Conservation (phyloP, 2,329 filamentous ascomycete species). For the Xylaria sp. region DNA sequence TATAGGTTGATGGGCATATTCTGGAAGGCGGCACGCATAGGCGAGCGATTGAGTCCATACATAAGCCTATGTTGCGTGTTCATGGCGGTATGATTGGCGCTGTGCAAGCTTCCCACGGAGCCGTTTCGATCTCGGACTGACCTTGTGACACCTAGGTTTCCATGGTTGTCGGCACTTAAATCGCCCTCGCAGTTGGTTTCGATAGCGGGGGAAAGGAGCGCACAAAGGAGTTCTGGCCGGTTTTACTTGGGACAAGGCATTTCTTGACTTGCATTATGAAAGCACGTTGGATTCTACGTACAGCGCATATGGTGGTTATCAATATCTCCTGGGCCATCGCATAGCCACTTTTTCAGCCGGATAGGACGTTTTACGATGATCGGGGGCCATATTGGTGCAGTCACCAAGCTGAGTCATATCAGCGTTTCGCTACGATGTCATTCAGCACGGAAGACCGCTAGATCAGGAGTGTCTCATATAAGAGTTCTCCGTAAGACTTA, state of each 20-base stretch:
- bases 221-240: slow-evolving; percentile 29
- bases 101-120: not conserved
- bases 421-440: not conserved
- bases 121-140: slow-evolving; percentile 16
- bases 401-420: not conserved
- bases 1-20: slow-evolving; percentile 79
- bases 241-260: slow-evolving; percentile 20
- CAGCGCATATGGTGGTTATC: not conserved
- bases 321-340: not conserved
- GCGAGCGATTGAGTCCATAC: slow-evolving; percentile 92
- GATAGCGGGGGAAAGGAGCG: slow-evolving; percentile 9
- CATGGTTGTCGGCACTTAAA: slow-evolving; percentile 40
- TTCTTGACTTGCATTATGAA: slow-evolving; percentile 1
- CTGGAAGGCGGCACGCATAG: slow-evolving; percentile 94
- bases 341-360: not conserved
- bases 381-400: not conserved
- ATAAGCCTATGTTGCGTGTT: slow-evolving; percentile 90
- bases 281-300: not conserved
- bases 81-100: slow-evolving; percentile 76
- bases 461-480: slow-evolving; percentile 9
- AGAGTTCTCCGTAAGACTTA: slow-evolving; percentile 3
- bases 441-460: not conserved
- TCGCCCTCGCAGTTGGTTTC: slow-evolving; percentile 10
- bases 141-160: slow-evolving; percentile 32
- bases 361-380: slow-evolving; percentile 13